These are phyloP conservation scores for Verticillium nubilum DNA, from an alignment of 2,329 filamentous ascomycete species.

Conservation along the genomic window DNA sequence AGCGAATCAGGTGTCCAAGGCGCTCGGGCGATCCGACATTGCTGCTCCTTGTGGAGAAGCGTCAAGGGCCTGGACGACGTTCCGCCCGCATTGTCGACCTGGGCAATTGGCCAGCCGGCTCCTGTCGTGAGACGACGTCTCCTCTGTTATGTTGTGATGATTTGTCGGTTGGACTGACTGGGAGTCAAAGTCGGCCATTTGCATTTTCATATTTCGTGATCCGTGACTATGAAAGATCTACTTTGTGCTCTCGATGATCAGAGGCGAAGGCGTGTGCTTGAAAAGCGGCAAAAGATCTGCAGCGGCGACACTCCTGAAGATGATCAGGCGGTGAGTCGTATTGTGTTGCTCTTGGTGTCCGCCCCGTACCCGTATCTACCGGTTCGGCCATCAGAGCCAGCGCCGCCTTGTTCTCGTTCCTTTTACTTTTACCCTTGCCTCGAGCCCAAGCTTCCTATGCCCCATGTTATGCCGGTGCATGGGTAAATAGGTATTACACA, in stretches of 20 bases:
- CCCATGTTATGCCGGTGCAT: not conserved
- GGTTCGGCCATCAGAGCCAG: not conserved
- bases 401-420: not conserved
- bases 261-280: not conserved
- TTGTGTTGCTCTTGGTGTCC: not conserved
- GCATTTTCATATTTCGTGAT: not conserved
- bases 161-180: not conserved
- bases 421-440: not conserved
- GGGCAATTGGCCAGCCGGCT: not conserved
- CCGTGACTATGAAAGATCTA: not conserved
- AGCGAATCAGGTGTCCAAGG: not conserved
- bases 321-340: not conserved
- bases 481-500: not conserved
- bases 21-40: not conserved
- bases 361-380: not conserved
- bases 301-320: not conserved
- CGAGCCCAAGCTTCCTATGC: not conserved
- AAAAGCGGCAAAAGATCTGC: not conserved
- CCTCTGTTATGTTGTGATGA: not conserved
- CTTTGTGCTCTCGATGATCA: not conserved
- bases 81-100: not conserved
- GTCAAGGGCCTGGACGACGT: not conserved
- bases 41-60: not conserved
- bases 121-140: not conserved
- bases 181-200: not conserved